Evolutionary conservation across 2,329 filamentous ascomycete genomes (phyloP).

Genomic region (Knufia petricola): DNA sequence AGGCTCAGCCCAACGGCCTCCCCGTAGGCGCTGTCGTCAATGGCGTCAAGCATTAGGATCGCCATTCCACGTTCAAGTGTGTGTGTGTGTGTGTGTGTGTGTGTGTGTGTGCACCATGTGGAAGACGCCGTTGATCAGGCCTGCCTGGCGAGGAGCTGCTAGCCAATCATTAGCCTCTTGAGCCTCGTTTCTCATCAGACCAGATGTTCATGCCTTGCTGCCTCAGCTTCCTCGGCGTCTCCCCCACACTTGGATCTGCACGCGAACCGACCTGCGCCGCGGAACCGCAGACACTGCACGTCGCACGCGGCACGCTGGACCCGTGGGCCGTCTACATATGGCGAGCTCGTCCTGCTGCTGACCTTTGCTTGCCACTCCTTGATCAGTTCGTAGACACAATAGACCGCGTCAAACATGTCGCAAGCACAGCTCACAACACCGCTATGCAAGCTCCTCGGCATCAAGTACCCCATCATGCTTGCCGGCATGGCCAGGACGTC

Average conservation of each 20-base stretch:
- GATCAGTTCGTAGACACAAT: neutral
- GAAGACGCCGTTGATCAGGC: neutral
- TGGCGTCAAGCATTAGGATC: conserved; percentile 29
- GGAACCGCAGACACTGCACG: too few relatives aligned
- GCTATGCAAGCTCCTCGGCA: conserved; percentile 66
- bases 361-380: neutral
- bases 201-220: conserved; percentile 1
- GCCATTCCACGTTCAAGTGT: neutral
- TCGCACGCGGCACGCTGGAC: too few relatives aligned
- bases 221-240: conserved; percentile 1
- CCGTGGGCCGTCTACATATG: too few relatives aligned
- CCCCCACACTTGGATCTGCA: too few relatives aligned
- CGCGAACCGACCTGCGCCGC: too few relatives aligned
- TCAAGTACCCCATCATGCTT: conserved; percentile 80
- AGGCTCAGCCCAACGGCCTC: conserved; percentile 38
- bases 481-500: conserved; percentile 89
- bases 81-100: too few relatives aligned
- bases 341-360: too few relatives aligned
- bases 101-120: too few relatives aligned
- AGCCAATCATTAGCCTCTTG: neutral
- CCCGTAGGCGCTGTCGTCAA: conserved; percentile 29
- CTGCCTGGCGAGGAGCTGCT: neutral
- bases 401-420: conserved; percentile 18
- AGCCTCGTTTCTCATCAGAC: too few relatives aligned
- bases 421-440: conserved; percentile 56